These are phyloP conservation scores for Epichloe sibirici DNA, from an alignment of 2,329 filamentous ascomycete species.

Conservation along the genomic window DNA sequence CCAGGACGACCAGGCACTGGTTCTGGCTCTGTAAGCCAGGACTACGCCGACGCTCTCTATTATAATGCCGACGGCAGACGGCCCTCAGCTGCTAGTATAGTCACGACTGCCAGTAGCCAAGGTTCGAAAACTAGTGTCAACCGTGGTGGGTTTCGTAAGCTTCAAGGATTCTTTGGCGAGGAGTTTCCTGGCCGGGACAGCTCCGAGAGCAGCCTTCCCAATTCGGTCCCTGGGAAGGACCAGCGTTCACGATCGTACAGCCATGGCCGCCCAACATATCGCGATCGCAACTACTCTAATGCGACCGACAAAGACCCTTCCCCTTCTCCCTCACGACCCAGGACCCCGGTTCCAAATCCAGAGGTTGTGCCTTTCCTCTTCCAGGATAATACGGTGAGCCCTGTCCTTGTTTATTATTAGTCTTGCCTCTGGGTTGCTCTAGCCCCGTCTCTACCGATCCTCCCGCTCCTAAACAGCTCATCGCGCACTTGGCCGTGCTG, in stretches of 20 bases:
- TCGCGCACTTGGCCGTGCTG: not conserved
- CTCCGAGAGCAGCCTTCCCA: constrained; percentile 56
- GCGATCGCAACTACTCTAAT: constrained; percentile 73
- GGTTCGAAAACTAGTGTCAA: constrained; percentile 65
- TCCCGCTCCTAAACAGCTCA: not conserved
- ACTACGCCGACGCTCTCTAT: constrained; percentile 48
- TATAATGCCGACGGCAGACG: constrained; percentile 58
- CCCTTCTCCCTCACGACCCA: constrained; percentile 62
- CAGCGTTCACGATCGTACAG: constrained; percentile 52
- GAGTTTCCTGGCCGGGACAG: constrained; percentile 66
- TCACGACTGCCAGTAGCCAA: constrained; percentile 69
- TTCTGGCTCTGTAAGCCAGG: constrained; percentile 25
- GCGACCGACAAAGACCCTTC: constrained; percentile 64
- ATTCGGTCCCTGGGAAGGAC: constrained; percentile 38
- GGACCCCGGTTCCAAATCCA: constrained; percentile 76
- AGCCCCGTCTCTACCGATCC: not conserved
- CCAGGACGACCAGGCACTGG: constrained; percentile 16
- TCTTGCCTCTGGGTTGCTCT: not conserved
- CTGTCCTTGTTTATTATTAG: constrained; percentile 3
- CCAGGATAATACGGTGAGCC: constrained; percentile 60
- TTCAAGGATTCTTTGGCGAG: constrained; percentile 88
- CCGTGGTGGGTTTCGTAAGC: constrained; percentile 63
- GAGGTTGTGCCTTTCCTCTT: constrained; percentile 98
- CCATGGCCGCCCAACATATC: constrained; percentile 41
- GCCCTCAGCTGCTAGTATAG: constrained; percentile 75